Percentiles rank a stretch among this genome's conserved stretches.
phyloP scores from a whole-genome alignment of 163 green algal genomes.

The Chlamydomonas reinhardtii region DNA sequence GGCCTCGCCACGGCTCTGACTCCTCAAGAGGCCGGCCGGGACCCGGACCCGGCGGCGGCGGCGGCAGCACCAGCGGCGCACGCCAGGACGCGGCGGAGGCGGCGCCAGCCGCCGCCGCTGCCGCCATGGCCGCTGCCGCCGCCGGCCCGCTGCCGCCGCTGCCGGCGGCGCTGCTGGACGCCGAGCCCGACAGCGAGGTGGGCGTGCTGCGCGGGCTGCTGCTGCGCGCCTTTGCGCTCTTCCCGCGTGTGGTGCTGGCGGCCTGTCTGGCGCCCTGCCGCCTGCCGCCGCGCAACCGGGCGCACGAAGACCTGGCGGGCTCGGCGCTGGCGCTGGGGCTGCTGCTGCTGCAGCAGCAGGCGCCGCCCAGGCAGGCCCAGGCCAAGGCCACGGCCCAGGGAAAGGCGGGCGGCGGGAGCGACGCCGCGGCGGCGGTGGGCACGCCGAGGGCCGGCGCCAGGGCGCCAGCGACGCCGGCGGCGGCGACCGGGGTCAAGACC shows the following conservation, averaged over 20 bases:
- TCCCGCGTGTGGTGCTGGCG: slow-evolving; percentile 57
- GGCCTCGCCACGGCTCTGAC: too few species aligned
- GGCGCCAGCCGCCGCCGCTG: not conserved
- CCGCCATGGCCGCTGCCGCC: not conserved
- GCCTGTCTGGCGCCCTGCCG: slow-evolving; percentile 56
- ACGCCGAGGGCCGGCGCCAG: not conserved
- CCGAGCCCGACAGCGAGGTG: slow-evolving; percentile 12
- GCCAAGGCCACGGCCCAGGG: too few species aligned
- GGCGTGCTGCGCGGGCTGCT: slow-evolving; percentile 38
- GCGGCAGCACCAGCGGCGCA: too few species aligned
- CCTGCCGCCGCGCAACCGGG: not conserved
- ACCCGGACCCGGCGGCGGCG: not conserved
- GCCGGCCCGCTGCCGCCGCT: not conserved
- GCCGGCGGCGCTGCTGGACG: not conserved
- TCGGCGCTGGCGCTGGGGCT: not conserved
- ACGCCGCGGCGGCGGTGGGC: not conserved
- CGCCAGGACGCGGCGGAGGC: too few species aligned
- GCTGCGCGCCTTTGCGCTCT: slow-evolving; percentile 28
- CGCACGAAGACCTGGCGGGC: not conserved
- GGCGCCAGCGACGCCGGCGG: not conserved
- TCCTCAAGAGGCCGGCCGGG: too few species aligned
- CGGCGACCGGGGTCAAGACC: not conserved
- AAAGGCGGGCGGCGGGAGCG: not conserved
- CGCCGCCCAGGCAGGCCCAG: too few species aligned
- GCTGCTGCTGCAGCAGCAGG: slow-evolving; percentile 7